Base-by-base conservation (phyloP, 2,329 filamentous ascomycete genomes). In the Beauveria medogensis region DNA sequence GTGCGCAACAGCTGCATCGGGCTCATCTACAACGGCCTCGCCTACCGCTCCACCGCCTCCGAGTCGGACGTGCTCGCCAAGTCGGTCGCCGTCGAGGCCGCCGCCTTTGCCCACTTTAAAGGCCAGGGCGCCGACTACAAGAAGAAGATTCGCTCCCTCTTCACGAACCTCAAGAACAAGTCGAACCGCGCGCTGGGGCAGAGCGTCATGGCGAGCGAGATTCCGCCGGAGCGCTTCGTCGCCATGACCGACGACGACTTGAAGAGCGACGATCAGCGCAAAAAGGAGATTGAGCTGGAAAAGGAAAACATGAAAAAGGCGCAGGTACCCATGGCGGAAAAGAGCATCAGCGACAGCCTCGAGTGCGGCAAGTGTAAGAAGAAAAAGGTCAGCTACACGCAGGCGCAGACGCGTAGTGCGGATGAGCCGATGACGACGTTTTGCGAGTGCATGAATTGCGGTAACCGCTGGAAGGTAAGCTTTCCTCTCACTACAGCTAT, bases 221-320 rank as follows among this genome's bases (percentile, higher is more conserved):
- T 97, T 63, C 66, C 82, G 0, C 78, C 92, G 0, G 83, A 86
- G 2, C 80, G 80, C 41, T 95, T 99, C 68, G 92, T 96, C 61
- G 78, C 80, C 69, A 96, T 99, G 94, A 84, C 86, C 9, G 87
- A 90, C 68, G 90, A 96, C 60, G 93, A 97, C 73, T 84, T 99
- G 72, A 95, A 95, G 78, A 94, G 90, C 53, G 88, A 87, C 55
- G 87, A 94, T 74, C 89, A 90, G 75, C 85, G 87, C 63, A 85
- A 85, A 68, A 84, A 88, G 70, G 92, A 97, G 67, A 78, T 83
- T 67, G 85, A 86, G 73, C 82, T 96, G 55, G 82, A 92, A 72
- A 86, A 90, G 75, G 91, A 97, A 76, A 99, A 99, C 75, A 92
- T 97, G 90, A 92, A 92, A 79, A 91, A 93, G 75, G 91, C 94